A percentile compares a stretch with the other conserved stretches of the same genome.
Evolutionary conservation across 441 rosid genomes (phyloP).

Genomic region (Pelargonium australe): DNA sequence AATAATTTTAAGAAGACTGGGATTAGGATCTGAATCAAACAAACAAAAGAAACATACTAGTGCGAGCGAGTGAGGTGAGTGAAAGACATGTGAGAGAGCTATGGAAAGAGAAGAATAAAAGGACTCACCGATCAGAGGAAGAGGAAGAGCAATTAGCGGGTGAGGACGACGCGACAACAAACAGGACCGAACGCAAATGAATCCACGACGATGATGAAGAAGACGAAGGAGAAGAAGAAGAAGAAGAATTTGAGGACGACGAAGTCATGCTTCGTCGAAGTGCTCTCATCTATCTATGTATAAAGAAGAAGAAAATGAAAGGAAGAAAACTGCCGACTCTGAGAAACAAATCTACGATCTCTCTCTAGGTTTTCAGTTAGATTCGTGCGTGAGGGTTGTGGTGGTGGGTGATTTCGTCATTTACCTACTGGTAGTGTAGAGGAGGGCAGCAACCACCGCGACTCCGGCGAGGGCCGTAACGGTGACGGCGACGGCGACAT

Average conservation of each 20-base stretch:
- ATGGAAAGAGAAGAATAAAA: constrained; percentile 3
- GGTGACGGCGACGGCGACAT: constrained; percentile 48
- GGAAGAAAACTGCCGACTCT: not conserved
- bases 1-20: not conserved
- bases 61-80: not conserved
- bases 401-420: not conserved
- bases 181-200: constrained; percentile 81
- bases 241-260: constrained; percentile 56
- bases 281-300: constrained; percentile 57
- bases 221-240: constrained; percentile 63
- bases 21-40: not conserved
- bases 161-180: constrained; percentile 73
- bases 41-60: not conserved
- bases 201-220: constrained; percentile 64
- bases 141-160: constrained; percentile 65
- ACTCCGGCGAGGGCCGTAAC: constrained; percentile 69
- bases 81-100: not conserved
- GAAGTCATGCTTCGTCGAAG: constrained; percentile 78
- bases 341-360: not conserved
- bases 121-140: constrained; percentile 69
- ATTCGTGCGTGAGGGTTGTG: not conserved
- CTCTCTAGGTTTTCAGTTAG: not conserved
- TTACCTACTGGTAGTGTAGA: constrained; percentile 55
- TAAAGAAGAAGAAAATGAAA: not conserved
- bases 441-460: constrained; percentile 55